phyloP scores from a whole-genome alignment of 108 stramenopile species.

The Nannochloropsis salina region DNA sequence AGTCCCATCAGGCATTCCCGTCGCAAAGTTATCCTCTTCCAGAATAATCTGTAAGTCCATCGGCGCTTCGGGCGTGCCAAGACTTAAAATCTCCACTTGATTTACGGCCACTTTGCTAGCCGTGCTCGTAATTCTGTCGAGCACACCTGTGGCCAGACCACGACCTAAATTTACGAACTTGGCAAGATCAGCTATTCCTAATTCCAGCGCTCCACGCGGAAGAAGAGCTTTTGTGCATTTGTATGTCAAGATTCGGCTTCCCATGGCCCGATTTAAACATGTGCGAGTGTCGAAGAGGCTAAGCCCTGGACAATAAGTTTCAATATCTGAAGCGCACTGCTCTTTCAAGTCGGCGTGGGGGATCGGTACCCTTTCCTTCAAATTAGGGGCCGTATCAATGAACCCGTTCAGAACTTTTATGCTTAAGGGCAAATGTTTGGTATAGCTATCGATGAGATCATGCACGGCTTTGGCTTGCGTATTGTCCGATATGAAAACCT shows the following conservation, averaged over 20 bases:
- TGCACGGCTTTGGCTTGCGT: slow-evolving; percentile 19
- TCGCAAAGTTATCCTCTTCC: neutral
- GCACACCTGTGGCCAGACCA: neutral
- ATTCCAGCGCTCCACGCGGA: neutral
- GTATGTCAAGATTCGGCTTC: neutral
- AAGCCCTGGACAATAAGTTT: neutral
- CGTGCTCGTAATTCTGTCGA: neutral
- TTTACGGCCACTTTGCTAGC: neutral
- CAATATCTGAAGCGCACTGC: neutral
- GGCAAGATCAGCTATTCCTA: neutral
- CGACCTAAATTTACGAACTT: neutral
- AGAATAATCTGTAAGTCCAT: neutral
- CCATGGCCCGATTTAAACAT: slow-evolving; percentile 16
- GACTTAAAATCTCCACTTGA: neutral
- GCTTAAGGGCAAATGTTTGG: neutral
- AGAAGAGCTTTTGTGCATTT: neutral
- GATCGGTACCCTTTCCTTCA: neutral
- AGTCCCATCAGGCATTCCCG: neutral
- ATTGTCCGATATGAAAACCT: neutral
- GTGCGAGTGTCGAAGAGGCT: neutral
- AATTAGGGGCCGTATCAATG: neutral
- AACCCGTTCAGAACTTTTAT: neutral
- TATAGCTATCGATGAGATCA: neutral
- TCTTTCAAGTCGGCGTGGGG: neutral
- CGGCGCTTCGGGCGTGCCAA: neutral